phyloP scores from a whole-genome alignment of 2,329 filamentous ascomycete genomes.

The Ascomycota sp. region DNA sequence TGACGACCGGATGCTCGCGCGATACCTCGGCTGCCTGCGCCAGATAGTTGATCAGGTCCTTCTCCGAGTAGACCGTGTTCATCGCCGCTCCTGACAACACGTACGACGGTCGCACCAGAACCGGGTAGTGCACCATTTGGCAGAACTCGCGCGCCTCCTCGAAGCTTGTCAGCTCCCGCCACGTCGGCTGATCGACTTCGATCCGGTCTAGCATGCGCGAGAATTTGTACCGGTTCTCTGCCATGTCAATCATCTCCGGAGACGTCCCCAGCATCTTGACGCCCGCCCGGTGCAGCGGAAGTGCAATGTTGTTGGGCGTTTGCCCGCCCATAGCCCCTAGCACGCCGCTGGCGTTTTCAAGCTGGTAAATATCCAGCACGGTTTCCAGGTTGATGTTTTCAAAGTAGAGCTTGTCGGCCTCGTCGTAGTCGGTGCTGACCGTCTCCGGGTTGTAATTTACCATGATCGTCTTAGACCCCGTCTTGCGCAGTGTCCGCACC shows the following conservation, averaged over 20 bases:
- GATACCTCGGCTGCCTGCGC: slow-evolving; percentile 86
- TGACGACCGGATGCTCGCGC: slow-evolving; percentile 87
- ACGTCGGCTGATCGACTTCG: slow-evolving; percentile 84
- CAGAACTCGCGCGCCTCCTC: slow-evolving; percentile 80
- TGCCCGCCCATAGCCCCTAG: slow-evolving; percentile 94
- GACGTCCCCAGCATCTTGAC: slow-evolving; percentile 90
- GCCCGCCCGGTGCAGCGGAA: slow-evolving; percentile 71
- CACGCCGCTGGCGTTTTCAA: slow-evolving; percentile 67
- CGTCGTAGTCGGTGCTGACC: slow-evolving; percentile 77
- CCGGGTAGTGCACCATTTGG: slow-evolving; percentile 73
- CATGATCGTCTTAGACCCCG: slow-evolving; percentile 88
- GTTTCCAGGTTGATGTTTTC: slow-evolving; percentile 87
- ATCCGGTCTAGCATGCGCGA: slow-evolving; percentile 94
- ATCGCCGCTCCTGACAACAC: slow-evolving; percentile 93
- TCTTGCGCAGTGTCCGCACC: slow-evolving; percentile 70
- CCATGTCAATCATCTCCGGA: slow-evolving; percentile 95
- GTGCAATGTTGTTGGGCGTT: slow-evolving; percentile 91
- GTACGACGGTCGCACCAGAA: slow-evolving; percentile 87
- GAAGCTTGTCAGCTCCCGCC: slow-evolving; percentile 94
- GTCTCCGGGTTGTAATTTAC: slow-evolving; percentile 88
- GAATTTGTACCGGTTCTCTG: slow-evolving; percentile 97
- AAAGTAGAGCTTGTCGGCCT: slow-evolving; percentile 87
- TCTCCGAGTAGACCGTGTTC: slow-evolving; percentile 97
- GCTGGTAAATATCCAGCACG: slow-evolving; percentile 78
- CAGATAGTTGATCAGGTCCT: slow-evolving; percentile 75